Conservation (phyloP, 345 rosid species). For the Eucalyptus caleyi region DNA sequence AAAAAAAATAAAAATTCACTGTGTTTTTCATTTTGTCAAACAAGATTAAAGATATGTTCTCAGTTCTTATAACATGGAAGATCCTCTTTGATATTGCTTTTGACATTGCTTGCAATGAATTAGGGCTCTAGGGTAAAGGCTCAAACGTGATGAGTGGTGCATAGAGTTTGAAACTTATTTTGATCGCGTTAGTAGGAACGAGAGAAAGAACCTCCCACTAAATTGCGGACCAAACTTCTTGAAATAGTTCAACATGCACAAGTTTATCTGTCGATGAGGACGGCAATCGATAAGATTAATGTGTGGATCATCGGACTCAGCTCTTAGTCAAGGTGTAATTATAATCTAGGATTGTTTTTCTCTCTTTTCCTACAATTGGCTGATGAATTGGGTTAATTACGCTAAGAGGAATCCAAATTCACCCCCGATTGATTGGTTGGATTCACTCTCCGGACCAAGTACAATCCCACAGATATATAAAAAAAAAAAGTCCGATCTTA, state of each 20-base stretch:
- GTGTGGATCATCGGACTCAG: not conserved
- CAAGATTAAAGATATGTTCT: not conserved
- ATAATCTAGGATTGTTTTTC: not conserved
- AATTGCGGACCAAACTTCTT: not conserved
- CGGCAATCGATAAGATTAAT: not conserved
- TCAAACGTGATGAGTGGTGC: not conserved
- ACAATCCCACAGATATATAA: not conserved
- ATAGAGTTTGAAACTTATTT: not conserved
- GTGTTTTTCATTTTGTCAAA: not conserved
- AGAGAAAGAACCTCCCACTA: not conserved
- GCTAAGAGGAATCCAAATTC: not conserved
- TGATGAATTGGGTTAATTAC: not conserved
- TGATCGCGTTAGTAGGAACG: accelerated
- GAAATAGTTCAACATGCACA: not conserved
- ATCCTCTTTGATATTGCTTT: not conserved
- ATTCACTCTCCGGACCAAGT: not conserved
- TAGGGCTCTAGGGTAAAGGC: not conserved
- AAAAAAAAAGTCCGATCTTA: not conserved
- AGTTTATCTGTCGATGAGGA: not conserved
- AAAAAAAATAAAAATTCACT: not conserved
- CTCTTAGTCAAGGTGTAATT: not conserved
- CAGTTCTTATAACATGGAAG: not conserved
- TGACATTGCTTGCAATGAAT: not conserved
- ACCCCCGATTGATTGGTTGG: not conserved
- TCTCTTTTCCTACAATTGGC: not conserved